Evolutionary conservation across 129 eudicot species (phyloP).

Genomic region (Lactuca saligna): DNA sequence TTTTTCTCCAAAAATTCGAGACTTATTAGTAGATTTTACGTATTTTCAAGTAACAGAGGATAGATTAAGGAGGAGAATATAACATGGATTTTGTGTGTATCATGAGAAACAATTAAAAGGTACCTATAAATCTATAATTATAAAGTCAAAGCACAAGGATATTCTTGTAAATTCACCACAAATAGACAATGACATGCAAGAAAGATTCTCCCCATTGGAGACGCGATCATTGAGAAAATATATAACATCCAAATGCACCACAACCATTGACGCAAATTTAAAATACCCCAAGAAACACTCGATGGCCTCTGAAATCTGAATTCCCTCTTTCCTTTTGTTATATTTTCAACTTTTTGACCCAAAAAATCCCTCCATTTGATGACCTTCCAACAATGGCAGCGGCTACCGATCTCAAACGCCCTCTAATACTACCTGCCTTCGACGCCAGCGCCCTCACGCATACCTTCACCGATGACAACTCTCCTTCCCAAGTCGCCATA

Average conservation of each 20-base stretch:
- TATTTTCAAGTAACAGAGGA: too few species aligned
- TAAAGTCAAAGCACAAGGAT: constrained; percentile 12
- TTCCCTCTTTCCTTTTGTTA: background rate
- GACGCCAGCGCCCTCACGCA: constrained; percentile 39
- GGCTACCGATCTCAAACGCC: constrained; percentile 35
- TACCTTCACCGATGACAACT: constrained; percentile 29
- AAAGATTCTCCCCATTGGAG: constrained; percentile 30
- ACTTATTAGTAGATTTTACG: too few species aligned
- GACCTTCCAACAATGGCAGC: constrained; percentile 24
- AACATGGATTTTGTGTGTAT: background rate
- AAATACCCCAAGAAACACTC: constrained; percentile 22
- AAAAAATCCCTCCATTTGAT: constrained; percentile 19
- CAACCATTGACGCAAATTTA: constrained; percentile 1
- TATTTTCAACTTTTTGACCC: background rate
- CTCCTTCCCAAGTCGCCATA: constrained; percentile 41
- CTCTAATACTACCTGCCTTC: constrained; percentile 17
- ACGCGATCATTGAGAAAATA: constrained; percentile 8
- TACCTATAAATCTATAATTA: background rate
- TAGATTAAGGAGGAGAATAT: background rate
- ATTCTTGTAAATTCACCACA: background rate
- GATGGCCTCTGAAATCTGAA: constrained; percentile 9
- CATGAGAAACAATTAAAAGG: background rate
- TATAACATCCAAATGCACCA: constrained; percentile 22
- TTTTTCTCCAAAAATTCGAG: too few species aligned
- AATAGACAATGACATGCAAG: constrained; percentile 20